Evolutionary conservation across 805 yeast genomes (phyloP).

Genomic region (Ogataea nitratoaversa): DNA sequence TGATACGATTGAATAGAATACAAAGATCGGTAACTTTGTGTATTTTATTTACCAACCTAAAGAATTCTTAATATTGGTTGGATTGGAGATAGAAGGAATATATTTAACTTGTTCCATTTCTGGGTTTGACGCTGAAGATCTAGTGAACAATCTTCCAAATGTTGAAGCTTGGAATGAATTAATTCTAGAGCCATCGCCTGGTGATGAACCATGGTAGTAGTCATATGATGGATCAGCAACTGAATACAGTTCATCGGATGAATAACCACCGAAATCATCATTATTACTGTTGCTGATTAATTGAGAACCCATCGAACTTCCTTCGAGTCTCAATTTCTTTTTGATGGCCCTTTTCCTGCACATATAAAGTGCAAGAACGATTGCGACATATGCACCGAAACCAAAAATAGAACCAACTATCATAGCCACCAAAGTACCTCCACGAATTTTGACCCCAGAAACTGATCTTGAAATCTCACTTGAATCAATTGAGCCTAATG

Average conservation of each 20-base stretch:
- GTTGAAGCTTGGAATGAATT: conserved; percentile 16
- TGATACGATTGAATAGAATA: background rate
- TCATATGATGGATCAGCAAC: conserved; percentile 1
- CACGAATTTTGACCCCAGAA: conserved; percentile 11
- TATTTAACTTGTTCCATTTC: conserved; percentile 24
- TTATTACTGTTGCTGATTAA: background rate
- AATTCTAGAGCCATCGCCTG: conserved; percentile 8
- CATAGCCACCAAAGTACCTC: conserved; percentile 60
- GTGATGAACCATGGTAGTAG: conserved; percentile 1
- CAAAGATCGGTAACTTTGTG: too few relatives aligned
- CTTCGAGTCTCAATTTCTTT: conserved; percentile 8
- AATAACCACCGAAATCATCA: background rate
- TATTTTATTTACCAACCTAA: conserved; percentile 54
- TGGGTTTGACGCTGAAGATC: conserved; percentile 8
- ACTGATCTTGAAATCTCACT: conserved; percentile 12
- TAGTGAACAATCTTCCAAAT: conserved; percentile 11
- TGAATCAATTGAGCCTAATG: conserved; percentile 28
- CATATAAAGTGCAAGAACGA: conserved; percentile 51
- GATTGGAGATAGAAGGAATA: conserved; percentile 54
- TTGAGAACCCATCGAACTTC: conserved; percentile 7
- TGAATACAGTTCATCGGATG: background rate
- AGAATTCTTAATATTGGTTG: conserved; percentile 67
- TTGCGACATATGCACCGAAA: conserved; percentile 57
- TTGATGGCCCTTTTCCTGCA: conserved; percentile 26
- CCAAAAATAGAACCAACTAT: conserved; percentile 84